Base-by-base conservation (phyloP, 169 alveolate genomes). In the Babesia microti region DNA sequence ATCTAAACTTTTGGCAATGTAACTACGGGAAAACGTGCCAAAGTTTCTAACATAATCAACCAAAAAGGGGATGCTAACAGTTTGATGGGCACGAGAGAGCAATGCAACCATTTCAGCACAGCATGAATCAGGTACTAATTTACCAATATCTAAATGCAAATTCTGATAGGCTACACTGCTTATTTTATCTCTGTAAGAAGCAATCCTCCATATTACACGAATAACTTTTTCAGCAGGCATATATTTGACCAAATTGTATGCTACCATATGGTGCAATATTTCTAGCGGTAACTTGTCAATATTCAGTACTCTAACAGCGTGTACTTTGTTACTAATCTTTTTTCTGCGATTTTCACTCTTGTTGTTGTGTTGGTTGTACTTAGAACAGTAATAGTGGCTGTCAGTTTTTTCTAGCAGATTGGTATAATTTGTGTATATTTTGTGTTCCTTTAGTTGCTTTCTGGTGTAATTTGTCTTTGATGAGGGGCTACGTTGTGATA, bases 21-120 rank as follows among this genome's bases (percentile, higher is more conserved):
- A 75, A 18, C 71, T 55, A 34, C 85, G 49, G 30, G 85, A 75
- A 32, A 75, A 75, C 9, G 81, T 75, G 24, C 81, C 85, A 49
- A 55, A 75, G 28, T 61, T 55, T 32, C 85, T 43, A 26, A 75
- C 85, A 49, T 68, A 75, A 70, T 75, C 79, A n/a, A 75, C 81
- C 79, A 75, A 52, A 32, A 75, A 75, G 22, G 85, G 85, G 22
- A 75, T 60, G 44, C 85, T 75, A 18, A 75, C 52, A 21, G 79
- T 75, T 58, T 75, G 79, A 57, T 75, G 69, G 41, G 78, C 40
- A 37, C 85, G 45, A 12, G 85, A 45, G 37, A 75, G 65, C 19
- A 68, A 63, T n/a, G 81, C 81, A 22, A 75, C 70, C 22, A 75
- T 56, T 49, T 75, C 85, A 12, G 85, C 79, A 30, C 71, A 46